Evolutionary conservation across 257 asterid species (phyloP).

Genomic region (Solanum arcanum): DNA sequence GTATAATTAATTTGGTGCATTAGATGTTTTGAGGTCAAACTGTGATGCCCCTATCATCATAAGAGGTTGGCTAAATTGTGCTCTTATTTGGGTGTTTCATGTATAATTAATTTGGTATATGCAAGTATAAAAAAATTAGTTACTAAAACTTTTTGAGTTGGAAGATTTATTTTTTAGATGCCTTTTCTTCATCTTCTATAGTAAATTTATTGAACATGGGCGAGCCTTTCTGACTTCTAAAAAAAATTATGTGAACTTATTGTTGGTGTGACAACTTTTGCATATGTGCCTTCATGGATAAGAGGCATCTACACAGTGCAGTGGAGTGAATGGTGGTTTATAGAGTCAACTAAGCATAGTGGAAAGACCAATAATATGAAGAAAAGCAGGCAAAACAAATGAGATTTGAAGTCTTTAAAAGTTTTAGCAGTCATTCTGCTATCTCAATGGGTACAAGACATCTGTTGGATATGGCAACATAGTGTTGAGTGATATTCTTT

Average conservation of each 20-base stretch:
- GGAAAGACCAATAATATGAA: constrained; percentile 42
- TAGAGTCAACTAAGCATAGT: constrained; percentile 20
- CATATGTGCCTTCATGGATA: constrained; percentile 44
- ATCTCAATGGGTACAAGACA: constrained; percentile 72
- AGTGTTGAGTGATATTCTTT: constrained; percentile 48
- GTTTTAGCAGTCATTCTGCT: constrained; percentile 69
- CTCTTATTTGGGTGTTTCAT: background rate
- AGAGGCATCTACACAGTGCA: constrained; percentile 24
- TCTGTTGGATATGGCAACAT: constrained; percentile 57
- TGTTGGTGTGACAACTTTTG: constrained; percentile 83
- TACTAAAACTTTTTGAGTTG: constrained; percentile 20
- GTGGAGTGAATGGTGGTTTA: constrained; percentile 31
- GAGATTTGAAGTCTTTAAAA: constrained; percentile 46
- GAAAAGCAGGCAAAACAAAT: constrained; percentile 37
- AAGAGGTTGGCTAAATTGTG: constrained; percentile 40
- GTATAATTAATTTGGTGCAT: background rate
- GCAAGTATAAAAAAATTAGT: background rate
- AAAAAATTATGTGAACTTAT: constrained; percentile 57
- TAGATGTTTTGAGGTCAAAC: constrained; percentile 32
- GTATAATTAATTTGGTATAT: background rate
- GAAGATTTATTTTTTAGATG: constrained; percentile 38
- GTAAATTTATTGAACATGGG: constrained; percentile 70
- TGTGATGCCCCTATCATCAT: constrained; percentile 71
- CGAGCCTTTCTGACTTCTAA: constrained; percentile 54
- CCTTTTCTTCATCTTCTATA: constrained; percentile 92